Base-by-base conservation (phyloP, 805 yeast species). In the Wickerhamiella lipophila region DNA sequence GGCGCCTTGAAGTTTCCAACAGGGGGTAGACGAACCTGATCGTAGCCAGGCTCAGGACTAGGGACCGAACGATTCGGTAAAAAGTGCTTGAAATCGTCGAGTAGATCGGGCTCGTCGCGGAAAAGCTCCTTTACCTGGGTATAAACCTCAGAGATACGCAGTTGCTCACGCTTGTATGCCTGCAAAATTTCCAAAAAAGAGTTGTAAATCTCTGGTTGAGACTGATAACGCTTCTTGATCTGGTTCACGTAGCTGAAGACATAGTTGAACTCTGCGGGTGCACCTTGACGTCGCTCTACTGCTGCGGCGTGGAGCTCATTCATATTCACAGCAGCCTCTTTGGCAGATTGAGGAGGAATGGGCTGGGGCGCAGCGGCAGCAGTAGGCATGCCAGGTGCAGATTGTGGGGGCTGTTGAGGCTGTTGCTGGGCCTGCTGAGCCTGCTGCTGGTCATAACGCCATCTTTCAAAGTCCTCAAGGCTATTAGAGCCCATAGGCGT, bases 211-310 rank as follows among this genome's bases (percentile, higher is more conserved):
- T 89, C 96, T 0, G 98, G 98, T 64, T 88, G 95, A 59, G 79
- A 76, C 18, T 94, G 83, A 64, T 87, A 92, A 53, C 97, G 76
- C 49, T 87, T 88, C 64, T 94, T 94, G 62, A 92, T 92, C 67
- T 88, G 87, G 69, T 92, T 92, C 52, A 92, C 99, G 60, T 92
- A 92, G 57, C 81, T 82, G 54, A 92, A 92, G 16, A 98, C 98
- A 64, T 92, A 96, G 63, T 89, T 88, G 70, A 92, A 89, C 67
- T 92, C 97, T 15, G 87, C 89, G 43, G 94, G 96, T 1, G 75
- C 77, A 22, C 70, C 67, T 11, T 58, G 58, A 18, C 56, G 38
- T 26, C 54, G 59, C 48, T 52, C 58, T 19, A 49, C 54, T 3
- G 69, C 71, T 19, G 69, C 70, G 12, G 67, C 70, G 46, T 65